Base-by-base conservation (phyloP, 805 yeast species). In the Metschnikowia cubensis region DNA sequence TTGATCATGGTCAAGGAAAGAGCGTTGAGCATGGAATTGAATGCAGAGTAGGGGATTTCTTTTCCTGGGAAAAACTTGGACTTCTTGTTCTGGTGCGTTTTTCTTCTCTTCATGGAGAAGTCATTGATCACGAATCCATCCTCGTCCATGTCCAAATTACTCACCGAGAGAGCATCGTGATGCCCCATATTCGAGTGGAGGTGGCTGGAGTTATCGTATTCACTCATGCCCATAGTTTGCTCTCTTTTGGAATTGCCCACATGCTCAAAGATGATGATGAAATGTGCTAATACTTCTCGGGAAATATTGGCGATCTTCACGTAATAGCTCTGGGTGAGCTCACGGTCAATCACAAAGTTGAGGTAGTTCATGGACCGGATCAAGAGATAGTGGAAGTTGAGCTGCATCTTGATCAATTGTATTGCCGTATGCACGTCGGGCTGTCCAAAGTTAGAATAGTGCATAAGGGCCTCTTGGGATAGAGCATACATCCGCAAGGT, bases 61-160 rank as follows among this genome's bases (percentile, higher is more conserved):
- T 49, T 48, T 5, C 51, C 46, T 4, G 54, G 53, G 31, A 53
- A 53, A 20, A 25, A 31, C 13, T 29, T 39, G 10, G 43, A 21
- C 33, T 49, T 55, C 22, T 61, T 63, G 43, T 70, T 61, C 6
- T 43, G 46, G 25, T 38, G 35, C 7, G 40, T 35, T 18, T 43
- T 43, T 4, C 46, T 38, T 46, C 75, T 58, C 55, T 71, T 72
- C 3, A 67, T 74, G 6, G 71, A 67, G 53, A 72, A 73, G 58
- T 73, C 77, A 51, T 73, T 73, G 14, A 73, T 71, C 5, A 73
- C 72, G 57, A 71, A 71, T 21, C 78, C 78, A 53, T 73, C 77
- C 42, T 73, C 76, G 50, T 74, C 75, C 17, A 70, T 68, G 55
- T 71, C 75, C 29, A 72, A 52, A 7, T 73, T 75, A 22, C 43